Conservation (phyloP, 2,329 filamentous ascomycete genomes). For the Fusarium concolor region DNA sequence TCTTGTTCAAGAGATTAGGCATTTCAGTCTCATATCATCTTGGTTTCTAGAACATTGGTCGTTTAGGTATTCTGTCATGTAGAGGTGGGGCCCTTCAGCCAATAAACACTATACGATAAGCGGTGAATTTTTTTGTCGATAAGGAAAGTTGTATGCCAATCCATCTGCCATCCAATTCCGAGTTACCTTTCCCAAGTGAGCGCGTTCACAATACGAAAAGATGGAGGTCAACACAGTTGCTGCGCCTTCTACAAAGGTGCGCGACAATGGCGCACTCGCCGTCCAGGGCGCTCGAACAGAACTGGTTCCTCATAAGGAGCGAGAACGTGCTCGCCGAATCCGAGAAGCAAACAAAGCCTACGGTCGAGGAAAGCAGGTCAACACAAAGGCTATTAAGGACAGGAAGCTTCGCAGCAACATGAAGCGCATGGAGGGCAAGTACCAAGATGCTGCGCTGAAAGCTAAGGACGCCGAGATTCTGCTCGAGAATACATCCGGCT, state of each 20-base stretch:
- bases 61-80: slow-evolving; percentile 9
- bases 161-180: slow-evolving; percentile 26
- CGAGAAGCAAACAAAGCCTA: slow-evolving; percentile 79
- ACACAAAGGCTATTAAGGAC: slow-evolving; percentile 80
- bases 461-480: slow-evolving; percentile 97
- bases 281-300: slow-evolving; percentile 63
- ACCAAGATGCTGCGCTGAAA: slow-evolving; percentile 81
- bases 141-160: slow-evolving; percentile 49
- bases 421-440: slow-evolving; percentile 82
- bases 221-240: slow-evolving; percentile 56
- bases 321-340: slow-evolving; percentile 62
- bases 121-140: slow-evolving; percentile 46
- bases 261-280: slow-evolving; percentile 65
- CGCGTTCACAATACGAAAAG: slow-evolving; percentile 34
- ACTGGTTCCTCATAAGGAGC: slow-evolving; percentile 63
- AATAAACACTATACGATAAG: neutral
- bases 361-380: slow-evolving; percentile 83
- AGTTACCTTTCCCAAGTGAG: slow-evolving; percentile 25
- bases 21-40: neutral
- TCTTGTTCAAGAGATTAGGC: neutral
- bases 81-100: neutral
- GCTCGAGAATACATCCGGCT: slow-evolving; percentile 86
- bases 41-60: neutral
- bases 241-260: slow-evolving; percentile 52
- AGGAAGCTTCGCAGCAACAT: slow-evolving; percentile 90